Conservation (phyloP, 768 basidiomycete genomes). For the Ephemerocybe angulata region DNA sequence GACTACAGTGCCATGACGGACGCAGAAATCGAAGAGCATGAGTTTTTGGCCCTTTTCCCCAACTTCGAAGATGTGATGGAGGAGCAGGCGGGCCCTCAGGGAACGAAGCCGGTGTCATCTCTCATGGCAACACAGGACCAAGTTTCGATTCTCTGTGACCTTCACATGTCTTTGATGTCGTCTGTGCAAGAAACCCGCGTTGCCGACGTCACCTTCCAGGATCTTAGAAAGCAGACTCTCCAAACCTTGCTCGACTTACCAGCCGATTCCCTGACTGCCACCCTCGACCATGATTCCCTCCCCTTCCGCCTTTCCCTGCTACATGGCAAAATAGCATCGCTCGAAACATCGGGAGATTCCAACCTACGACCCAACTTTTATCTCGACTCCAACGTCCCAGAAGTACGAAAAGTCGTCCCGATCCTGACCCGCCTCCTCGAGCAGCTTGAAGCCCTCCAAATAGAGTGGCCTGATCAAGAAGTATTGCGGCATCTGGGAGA, state of each 20-base stretch:
- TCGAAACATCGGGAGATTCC: slow-evolving; percentile 9
- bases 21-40: slow-evolving; percentile 74
- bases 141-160: slow-evolving; percentile 33
- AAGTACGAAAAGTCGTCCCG: slow-evolving; percentile 58
- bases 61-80: slow-evolving; percentile 64
- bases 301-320: slow-evolving; percentile 52
- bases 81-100: slow-evolving; percentile 10
- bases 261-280: slow-evolving; percentile 31
- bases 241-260: slow-evolving; percentile 29
- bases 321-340: slow-evolving; percentile 23
- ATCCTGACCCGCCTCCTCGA: slow-evolving; percentile 48
- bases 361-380: slow-evolving; percentile 71
- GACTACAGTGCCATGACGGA: slow-evolving; percentile 59
- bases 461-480: slow-evolving; percentile 97
- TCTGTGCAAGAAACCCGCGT: not conserved
- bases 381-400: slow-evolving; percentile 65
- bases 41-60: slow-evolving; percentile 85
- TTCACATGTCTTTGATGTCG: slow-evolving; percentile 47
- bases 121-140: slow-evolving; percentile 35
- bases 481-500: slow-evolving; percentile 81
- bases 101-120: slow-evolving; percentile 12
- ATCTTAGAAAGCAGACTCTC: slow-evolving; percentile 31
- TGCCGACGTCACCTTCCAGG: not conserved
- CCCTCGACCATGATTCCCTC: slow-evolving; percentile 49
- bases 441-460: slow-evolving; percentile 54